A percentile compares a stretch with the other conserved stretches of the same genome.
Evolutionary conservation across 305 asterid genomes (phyloP).

Genomic region (Nicotiana rustica): DNA sequence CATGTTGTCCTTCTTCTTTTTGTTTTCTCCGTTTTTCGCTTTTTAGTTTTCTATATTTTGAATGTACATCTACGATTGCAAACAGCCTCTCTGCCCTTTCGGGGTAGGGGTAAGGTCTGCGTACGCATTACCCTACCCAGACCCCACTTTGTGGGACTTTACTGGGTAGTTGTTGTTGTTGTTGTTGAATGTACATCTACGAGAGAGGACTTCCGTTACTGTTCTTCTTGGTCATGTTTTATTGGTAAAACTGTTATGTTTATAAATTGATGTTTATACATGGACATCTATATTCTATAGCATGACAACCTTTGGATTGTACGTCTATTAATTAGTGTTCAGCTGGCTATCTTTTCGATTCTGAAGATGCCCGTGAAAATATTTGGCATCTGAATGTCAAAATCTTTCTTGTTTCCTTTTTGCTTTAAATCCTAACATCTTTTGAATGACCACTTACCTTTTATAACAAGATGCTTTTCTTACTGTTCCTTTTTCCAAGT

Average conservation of each 20-base stretch:
- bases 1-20: not conserved
- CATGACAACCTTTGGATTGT: not conserved
- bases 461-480: not conserved
- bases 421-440: not conserved
- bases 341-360: not conserved
- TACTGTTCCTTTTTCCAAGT: slow-evolving; percentile 17
- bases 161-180: no score
- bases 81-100: no score
- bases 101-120: no score
- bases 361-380: not conserved
- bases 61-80: no score
- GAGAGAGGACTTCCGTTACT: not conserved
- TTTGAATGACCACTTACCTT: not conserved
- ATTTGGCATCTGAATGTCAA: not conserved
- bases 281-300: not conserved
- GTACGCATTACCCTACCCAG: no score
- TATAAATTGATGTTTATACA: not conserved
- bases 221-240: not conserved
- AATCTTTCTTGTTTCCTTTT: not conserved
- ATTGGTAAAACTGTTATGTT: not conserved
- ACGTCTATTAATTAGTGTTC: not conserved
- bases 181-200: not conserved
- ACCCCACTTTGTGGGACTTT: no score
- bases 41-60: not conserved
- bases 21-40: not conserved